Base-by-base conservation (phyloP, 1,284 basidiomycete genomes). In the Rhodotorula sp. region DNA sequence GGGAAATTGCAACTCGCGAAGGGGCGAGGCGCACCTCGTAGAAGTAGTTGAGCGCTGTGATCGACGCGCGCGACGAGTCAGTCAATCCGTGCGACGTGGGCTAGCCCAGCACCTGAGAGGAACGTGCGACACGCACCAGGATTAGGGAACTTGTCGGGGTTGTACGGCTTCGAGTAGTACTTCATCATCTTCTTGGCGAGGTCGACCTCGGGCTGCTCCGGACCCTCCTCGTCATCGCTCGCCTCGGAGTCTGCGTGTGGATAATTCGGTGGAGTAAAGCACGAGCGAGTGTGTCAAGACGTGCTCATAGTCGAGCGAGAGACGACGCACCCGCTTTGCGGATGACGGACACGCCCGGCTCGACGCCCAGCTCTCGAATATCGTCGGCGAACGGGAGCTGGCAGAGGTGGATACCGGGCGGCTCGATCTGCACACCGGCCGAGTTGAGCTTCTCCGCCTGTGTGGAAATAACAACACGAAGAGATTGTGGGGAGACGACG, bases 351-450 rank as follows among this genome's bases (percentile, higher is more conserved):
- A 82, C 76, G 34, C 78, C 80, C 63, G 52, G 16, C 78, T 81
- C 10, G 91, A 90, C 12, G 89, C 57, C 61, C 23, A 64, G 89
- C 46, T 87, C 85, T 59, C 96, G 88, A 61, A 99, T 90, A 78
- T 99, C 97, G 79, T 99, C 96, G 12, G 91, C 91, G 79, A 91
- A 99, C 0, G 96, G 95, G 41, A 98, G 82, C 16, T 90, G 89
- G 71, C 97, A 90, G 64, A 98, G 84, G 82, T 98, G 92, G 80
- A 99, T 92, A 2, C 97, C 97, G 1, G 92, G 88, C 27, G 96
- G 92, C 64, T 91, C 88, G 54, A 86, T 85, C 86, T 92, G 86
- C 4, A 80, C 90, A 2, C 91, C 91, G 13, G 85, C 87, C 61
- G 90, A 88, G 49, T 85, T 82, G 48, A 86, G 86, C 81, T 96